Percentiles rank a stretch among this genome's conserved stretches.
Conservation (phyloP, 2,329 filamentous ascomycete species). For the Chrysoporthe puriensis region DNA sequence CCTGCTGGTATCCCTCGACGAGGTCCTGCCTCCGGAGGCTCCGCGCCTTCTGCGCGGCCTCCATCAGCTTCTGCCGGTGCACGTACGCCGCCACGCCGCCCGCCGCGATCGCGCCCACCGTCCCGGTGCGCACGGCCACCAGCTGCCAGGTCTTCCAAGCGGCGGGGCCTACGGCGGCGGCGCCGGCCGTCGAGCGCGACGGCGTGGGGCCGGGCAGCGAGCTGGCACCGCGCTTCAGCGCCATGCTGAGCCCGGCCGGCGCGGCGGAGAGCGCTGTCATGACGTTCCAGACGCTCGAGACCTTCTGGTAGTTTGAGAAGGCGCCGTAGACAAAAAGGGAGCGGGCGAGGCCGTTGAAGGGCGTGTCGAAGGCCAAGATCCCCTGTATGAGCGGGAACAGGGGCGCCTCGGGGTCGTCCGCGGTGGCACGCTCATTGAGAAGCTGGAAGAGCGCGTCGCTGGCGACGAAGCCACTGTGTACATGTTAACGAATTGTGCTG, state of each 20-base stretch:
- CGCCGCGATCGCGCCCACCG: conserved; percentile 78
- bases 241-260: conserved; percentile 48
- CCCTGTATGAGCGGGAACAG: conserved; percentile 84
- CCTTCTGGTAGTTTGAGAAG: conserved; percentile 62
- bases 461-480: conserved; percentile 74
- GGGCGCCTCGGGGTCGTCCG: conserved; percentile 33
- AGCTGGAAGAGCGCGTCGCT: conserved; percentile 78
- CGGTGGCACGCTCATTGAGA: conserved; percentile 60
- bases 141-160: conserved; percentile 59
- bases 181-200: conserved; percentile 11
- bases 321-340: conserved; percentile 65
- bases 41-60: conserved; percentile 50
- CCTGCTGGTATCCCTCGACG: conserved; percentile 52
- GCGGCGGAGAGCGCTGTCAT: conserved; percentile 58
- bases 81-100: conserved; percentile 82
- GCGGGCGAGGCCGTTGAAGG: conserved; percentile 69
- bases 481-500: not conserved
- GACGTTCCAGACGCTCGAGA: conserved; percentile 59
- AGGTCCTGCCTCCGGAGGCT: conserved; percentile 53
- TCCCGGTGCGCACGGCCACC: conserved; percentile 79
- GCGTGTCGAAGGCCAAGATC: conserved; percentile 82
- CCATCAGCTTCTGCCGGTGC: conserved; percentile 70
- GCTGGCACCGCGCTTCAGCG: conserved; percentile 38
- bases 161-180: conserved; percentile 40
- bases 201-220: conserved; percentile 30